Evolutionary conservation across 2,329 filamentous ascomycete species (phyloP).

Genomic region (Chrysoporthe puriensis): DNA sequence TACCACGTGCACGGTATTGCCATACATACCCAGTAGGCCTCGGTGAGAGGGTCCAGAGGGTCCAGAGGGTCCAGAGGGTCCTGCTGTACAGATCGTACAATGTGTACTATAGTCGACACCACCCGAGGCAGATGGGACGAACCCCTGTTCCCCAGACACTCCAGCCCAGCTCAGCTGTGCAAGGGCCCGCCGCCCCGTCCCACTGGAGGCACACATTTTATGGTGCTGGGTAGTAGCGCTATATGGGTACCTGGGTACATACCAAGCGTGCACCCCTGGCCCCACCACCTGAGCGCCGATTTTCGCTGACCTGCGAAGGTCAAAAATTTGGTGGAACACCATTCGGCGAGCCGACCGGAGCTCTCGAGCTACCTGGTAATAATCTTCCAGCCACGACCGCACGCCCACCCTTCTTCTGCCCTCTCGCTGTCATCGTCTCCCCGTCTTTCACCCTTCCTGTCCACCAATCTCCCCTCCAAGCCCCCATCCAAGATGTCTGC

Average conservation of each 20-base stretch:
- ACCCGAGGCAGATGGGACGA: background rate
- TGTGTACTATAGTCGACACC: too few relatives aligned
- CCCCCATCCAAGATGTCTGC: conserved; percentile 67
- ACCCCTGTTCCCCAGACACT: too few relatives aligned
- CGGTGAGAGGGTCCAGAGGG: too few relatives aligned
- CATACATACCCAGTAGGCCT: too few relatives aligned
- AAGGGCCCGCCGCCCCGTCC: background rate
- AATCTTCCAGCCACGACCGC: background rate
- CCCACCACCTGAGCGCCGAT: conserved; percentile 19
- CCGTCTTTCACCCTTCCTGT: conserved; percentile 35
- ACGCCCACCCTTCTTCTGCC: conserved; percentile 3
- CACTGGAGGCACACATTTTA: too few relatives aligned
- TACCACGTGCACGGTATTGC: too few relatives aligned
- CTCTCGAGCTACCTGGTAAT: conserved; percentile 18
- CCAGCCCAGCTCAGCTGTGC: background rate
- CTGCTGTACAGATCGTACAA: too few relatives aligned
- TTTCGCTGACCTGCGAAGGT: conserved; percentile 13
- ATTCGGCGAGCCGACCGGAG: conserved; percentile 28
- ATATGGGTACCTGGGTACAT: background rate
- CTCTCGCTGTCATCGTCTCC: conserved; percentile 34
- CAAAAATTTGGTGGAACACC: conserved; percentile 29
- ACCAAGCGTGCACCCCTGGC: background rate
- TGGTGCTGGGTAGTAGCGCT: too few relatives aligned
- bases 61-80: too few relatives aligned
- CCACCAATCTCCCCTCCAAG: conserved; percentile 38